phyloP scores from a whole-genome alignment of 148 eudicot species.

The Polygonum aviculare region DNA sequence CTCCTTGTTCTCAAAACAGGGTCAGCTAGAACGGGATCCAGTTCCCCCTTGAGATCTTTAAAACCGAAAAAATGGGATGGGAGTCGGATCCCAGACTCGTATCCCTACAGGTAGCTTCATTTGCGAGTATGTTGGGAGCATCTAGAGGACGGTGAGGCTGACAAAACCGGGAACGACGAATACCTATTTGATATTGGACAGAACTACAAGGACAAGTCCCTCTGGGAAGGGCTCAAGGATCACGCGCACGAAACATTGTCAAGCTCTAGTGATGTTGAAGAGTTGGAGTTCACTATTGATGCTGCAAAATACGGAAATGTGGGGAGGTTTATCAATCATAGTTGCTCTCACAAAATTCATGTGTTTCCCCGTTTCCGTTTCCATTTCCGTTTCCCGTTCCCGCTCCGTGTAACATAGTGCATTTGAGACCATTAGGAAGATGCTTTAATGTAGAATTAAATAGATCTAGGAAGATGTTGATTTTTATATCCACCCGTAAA shows the following conservation, averaged over 20 bases:
- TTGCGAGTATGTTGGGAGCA: conserved; percentile 32
- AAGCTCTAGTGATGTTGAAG: conserved; percentile 9
- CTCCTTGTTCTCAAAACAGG: conserved; percentile 12
- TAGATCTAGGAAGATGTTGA: too few relatives aligned
- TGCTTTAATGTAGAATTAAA: too few relatives aligned
- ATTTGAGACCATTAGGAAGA: too few relatives aligned
- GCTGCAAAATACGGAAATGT: conserved; percentile 18
- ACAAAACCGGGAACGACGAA: conserved; percentile 10
- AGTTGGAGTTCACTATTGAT: conserved; percentile 11
- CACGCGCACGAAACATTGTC: conserved; percentile 23
- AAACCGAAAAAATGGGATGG: conserved; percentile 23
- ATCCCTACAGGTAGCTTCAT: conserved; percentile 32
- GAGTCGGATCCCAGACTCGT: conserved; percentile 27
- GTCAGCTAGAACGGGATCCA: conserved; percentile 13
- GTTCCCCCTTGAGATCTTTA: conserved; percentile 16
- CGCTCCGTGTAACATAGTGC: too few relatives aligned
- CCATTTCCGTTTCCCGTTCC: too few relatives aligned
- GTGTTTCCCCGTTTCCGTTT: too few relatives aligned
- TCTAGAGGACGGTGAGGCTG: not conserved
- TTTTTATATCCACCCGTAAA: too few relatives aligned
- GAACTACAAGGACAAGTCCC: conserved; percentile 8
- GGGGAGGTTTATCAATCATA: conserved; percentile 23
- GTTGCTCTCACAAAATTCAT: conserved; percentile 22
- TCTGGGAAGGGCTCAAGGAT: conserved; percentile 19
- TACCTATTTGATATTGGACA: conserved; percentile 14